phyloP scores from a whole-genome alignment of 2,329 filamentous ascomycete genomes.

The Colletotrichum camelliae region DNA sequence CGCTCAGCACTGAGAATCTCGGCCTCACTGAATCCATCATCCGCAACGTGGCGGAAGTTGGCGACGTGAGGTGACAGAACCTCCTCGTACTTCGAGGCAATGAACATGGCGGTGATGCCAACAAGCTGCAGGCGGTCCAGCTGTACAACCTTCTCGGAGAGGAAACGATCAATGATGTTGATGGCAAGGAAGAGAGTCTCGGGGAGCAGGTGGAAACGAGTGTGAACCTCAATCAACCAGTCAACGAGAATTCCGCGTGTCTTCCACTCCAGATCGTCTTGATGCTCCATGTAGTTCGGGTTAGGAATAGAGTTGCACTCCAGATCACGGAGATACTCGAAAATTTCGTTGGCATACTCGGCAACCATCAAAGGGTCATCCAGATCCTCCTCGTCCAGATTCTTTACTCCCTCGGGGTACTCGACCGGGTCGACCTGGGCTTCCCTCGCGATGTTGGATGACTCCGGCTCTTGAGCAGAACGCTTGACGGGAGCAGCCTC shows the following conservation, averaged over 20 bases:
- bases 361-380: conserved; percentile 98
- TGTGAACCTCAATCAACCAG: conserved; percentile 98
- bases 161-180: conserved; percentile 98
- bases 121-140: conserved; percentile 96
- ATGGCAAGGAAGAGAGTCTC: conserved; percentile 96
- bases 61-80: conserved; percentile 95
- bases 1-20: conserved; percentile 98
- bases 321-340: conserved; percentile 90
- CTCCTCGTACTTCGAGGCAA: conserved; percentile 98
- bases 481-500: conserved; percentile 53
- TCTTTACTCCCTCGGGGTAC: conserved; percentile 48
- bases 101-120: conserved; percentile 98
- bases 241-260: conserved; percentile 96
- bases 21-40: conserved; percentile 92
- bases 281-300: conserved; percentile 92
- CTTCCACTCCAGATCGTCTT: conserved; percentile 97
- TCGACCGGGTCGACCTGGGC: not conserved
- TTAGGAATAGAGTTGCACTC: conserved; percentile 84
- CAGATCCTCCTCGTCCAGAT: conserved; percentile 85
- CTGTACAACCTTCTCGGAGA: conserved; percentile 94
- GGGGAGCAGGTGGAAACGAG: conserved; percentile 91
- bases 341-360: conserved; percentile 96
- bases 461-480: conserved; percentile 14
- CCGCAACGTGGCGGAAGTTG: conserved; percentile 96
- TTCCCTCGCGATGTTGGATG: conserved; percentile 25